Percentiles rank a stretch among this genome's conserved stretches.
phyloP scores from a whole-genome alignment of 306 rosid genomes.

The Quercus ilex region DNA sequence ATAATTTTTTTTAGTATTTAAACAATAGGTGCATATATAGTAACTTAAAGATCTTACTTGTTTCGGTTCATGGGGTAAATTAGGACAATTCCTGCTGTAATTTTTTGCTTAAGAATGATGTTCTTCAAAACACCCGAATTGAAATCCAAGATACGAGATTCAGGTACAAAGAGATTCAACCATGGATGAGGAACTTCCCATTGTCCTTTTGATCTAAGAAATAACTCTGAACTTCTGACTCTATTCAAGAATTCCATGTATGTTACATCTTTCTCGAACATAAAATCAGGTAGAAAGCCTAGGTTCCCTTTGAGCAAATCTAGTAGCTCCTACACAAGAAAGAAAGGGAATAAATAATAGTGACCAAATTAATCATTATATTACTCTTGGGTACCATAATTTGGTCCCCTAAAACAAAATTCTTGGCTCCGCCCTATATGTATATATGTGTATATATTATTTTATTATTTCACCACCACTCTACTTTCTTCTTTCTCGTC shows the following conservation, averaged over 20 bases:
- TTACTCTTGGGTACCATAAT: no score
- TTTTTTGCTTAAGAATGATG: constrained; percentile 54
- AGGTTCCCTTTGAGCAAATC: constrained; percentile 28
- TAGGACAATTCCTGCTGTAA: constrained; percentile 44
- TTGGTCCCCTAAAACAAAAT: no score
- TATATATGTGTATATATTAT: no score
- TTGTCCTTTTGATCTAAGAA: constrained; percentile 42
- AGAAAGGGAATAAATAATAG: no score
- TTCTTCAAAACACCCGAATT: constrained; percentile 54
- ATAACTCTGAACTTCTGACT: constrained; percentile 48
- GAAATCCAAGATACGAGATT: constrained; percentile 56
- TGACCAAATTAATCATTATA: background rate
- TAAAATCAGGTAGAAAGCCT: constrained; percentile 41
- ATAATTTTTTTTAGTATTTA: background rate
- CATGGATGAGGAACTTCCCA: constrained; percentile 95
- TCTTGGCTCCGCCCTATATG: no score
- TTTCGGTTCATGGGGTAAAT: constrained; percentile 54
- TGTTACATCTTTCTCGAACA: constrained; percentile 48
- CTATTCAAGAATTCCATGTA: constrained; percentile 67
- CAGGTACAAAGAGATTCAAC: constrained; percentile 74
- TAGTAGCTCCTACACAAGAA: constrained; percentile 32
- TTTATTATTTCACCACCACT: no score
- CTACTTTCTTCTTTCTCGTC: no score
- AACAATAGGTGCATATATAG: no score
- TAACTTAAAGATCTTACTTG: constrained; percentile 37